A percentile compares a stretch with the other conserved stretches of the same genome.
phyloP scores from a whole-genome alignment of 768 basidiomycete species.

The Amanita muscaria region DNA sequence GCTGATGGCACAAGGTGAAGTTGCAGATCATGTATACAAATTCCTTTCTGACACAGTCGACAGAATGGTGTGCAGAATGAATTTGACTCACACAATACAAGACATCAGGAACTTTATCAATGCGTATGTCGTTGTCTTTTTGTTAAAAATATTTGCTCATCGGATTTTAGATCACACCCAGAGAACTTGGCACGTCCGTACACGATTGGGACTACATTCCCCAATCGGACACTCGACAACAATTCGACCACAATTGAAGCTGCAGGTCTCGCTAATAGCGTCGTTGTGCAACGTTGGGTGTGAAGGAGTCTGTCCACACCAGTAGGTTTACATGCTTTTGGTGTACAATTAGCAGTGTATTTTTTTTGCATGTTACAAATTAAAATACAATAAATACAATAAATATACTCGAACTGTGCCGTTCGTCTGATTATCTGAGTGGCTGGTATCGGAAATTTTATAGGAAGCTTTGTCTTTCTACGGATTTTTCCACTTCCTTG shows the following conservation, averaged over 20 bases:
- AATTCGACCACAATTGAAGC: slow-evolving; percentile 55
- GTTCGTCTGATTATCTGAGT: no score
- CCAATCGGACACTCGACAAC: slow-evolving; percentile 64
- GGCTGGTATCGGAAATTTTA: no score
- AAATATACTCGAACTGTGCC: no score
- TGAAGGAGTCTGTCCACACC: no score
- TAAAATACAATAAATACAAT: no score
- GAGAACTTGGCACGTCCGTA: slow-evolving; percentile 56
- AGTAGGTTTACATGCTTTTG: no score
- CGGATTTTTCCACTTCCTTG: background rate
- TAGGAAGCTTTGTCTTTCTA: no score
- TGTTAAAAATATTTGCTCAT: no score
- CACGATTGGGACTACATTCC: slow-evolving; percentile 85
- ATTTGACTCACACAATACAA: slow-evolving; percentile 79
- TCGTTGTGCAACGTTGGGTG: slow-evolving; percentile 76
- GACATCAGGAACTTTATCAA: slow-evolving; percentile 86
- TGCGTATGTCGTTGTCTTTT: slow-evolving; percentile 69
- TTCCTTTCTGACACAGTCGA: slow-evolving; percentile 1
- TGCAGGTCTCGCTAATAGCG: slow-evolving; percentile 71
- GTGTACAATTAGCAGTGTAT: no score
- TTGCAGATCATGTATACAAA: slow-evolving; percentile 1
- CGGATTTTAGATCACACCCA: slow-evolving; percentile 65
- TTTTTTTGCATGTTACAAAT: no score
- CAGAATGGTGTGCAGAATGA: slow-evolving; percentile 81
- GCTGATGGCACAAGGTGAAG: slow-evolving; percentile 82